Conservation (phyloP, 352 stramenopile genomes). For the Ophiocytium majus region DNA sequence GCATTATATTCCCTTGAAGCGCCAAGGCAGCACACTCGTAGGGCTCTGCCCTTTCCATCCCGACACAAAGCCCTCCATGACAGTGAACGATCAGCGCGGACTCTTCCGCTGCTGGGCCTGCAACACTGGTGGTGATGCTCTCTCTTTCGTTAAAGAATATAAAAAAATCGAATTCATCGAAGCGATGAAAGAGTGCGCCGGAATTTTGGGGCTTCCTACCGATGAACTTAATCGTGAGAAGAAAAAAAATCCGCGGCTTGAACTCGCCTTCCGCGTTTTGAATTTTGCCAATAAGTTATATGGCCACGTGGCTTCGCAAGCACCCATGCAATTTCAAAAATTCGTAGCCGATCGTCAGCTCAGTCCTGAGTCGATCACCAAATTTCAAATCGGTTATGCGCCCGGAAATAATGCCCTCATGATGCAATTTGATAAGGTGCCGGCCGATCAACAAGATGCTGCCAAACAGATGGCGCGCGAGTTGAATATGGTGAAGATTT, state of each 20-base stretch:
- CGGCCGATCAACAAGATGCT: neutral
- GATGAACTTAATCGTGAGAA: neutral
- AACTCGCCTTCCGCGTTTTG: constrained; percentile 1
- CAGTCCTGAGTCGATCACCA: neutral
- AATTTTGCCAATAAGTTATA: neutral
- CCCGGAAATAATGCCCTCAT: constrained; percentile 1
- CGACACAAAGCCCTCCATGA: neutral
- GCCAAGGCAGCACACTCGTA: neutral
- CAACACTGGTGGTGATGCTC: neutral
- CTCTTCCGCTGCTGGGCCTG: constrained; percentile 9
- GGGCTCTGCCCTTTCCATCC: neutral
- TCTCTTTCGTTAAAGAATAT: neutral
- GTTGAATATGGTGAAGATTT: neutral
- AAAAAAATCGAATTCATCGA: neutral
- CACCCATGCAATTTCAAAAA: neutral
- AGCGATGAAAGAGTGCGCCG: neutral
- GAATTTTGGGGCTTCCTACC: neutral
- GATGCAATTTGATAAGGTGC: neutral
- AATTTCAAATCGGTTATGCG: constrained; percentile 8
- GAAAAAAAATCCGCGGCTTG: neutral
- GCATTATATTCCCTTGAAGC: neutral
- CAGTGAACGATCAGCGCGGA: neutral
- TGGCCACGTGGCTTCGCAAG: neutral
- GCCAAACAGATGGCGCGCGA: neutral
- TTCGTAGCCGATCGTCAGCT: neutral